A percentile compares a stretch with the other conserved stretches of the same genome.
Conservation (phyloP, 306 rosid genomes). For the Nissolia schottii region DNA sequence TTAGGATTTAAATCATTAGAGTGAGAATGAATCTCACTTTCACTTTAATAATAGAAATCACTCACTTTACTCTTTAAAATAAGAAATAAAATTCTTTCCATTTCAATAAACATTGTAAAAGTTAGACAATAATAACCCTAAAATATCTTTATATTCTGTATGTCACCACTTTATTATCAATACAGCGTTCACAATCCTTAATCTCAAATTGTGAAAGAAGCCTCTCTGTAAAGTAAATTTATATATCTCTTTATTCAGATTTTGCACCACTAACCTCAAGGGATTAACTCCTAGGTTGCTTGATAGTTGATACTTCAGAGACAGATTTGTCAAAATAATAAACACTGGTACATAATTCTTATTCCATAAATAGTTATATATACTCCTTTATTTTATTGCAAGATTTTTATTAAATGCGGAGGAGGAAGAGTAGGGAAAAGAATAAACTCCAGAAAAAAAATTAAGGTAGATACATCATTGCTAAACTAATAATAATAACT, state of each 20-base stretch:
- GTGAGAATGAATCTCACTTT: too few species aligned
- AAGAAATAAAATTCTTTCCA: too few species aligned
- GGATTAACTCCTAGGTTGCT: not conserved
- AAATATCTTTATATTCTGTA: not conserved
- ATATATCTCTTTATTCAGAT: not conserved
- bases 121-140: not conserved
- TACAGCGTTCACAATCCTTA: not conserved
- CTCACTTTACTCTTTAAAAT: too few species aligned
- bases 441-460: not conserved
- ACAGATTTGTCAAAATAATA: not conserved
- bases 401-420: not conserved
- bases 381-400: not conserved
- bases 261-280: not conserved
- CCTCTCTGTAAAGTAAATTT: not conserved
- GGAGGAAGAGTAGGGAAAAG: not conserved
- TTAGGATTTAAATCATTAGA: too few species aligned
- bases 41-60: too few species aligned
- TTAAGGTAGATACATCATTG: not conserved
- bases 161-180: not conserved
- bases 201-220: not conserved
- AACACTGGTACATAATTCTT: too few species aligned
- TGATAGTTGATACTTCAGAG: too few species aligned
- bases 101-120: not conserved
- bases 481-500: not conserved
- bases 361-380: too few species aligned